A percentile compares a stretch with the other conserved stretches of the same genome.
phyloP scores from a whole-genome alignment of 2,329 filamentous ascomycete genomes.

The Nigrospora sphaerica region DNA sequence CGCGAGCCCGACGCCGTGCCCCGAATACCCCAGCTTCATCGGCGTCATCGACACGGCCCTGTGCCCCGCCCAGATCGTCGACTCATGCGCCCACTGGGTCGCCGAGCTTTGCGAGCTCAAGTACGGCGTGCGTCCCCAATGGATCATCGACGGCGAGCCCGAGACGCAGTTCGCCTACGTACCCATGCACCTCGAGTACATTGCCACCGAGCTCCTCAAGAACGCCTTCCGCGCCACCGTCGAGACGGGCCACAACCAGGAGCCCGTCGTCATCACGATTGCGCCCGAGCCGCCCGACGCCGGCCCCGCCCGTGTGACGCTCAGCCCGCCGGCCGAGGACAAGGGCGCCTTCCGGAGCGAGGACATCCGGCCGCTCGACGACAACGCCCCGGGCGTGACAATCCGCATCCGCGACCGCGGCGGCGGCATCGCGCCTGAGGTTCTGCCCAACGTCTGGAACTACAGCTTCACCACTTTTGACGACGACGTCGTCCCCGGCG shows the following conservation, averaged over 20 bases:
- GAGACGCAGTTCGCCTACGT: conserved; percentile 89
- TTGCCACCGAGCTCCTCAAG: conserved; percentile 91
- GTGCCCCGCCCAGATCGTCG: conserved; percentile 72
- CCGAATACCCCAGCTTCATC: conserved; percentile 63
- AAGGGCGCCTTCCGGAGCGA: conserved; percentile 35
- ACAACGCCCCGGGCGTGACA: conserved; percentile 75
- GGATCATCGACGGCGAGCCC: conserved; percentile 78
- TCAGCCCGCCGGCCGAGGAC: conserved; percentile 27
- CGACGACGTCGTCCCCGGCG: conserved; percentile 47
- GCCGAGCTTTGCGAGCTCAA: conserved; percentile 95
- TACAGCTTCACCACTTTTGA: conserved; percentile 96
- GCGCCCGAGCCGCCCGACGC: conserved; percentile 54
- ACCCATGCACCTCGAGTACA: conserved; percentile 95
- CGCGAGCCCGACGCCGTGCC: conserved; percentile 41
- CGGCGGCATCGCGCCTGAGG: conserved; percentile 80
- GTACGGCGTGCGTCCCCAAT: conserved; percentile 78
- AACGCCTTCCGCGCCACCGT: conserved; percentile 94
- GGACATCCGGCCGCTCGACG: conserved; percentile 50
- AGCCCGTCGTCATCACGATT: conserved; percentile 88
- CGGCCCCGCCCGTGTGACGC: conserved; percentile 19
- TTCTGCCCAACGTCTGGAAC: conserved; percentile 85
- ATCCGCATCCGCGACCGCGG: conserved; percentile 95
- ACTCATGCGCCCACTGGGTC: conserved; percentile 82
- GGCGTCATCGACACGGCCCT: conserved; percentile 92
- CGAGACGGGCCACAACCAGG: conserved; percentile 69